Evolutionary conservation across 1,139 yeast species (phyloP).

Genomic region (Saccharomyces hybrid): DNA sequence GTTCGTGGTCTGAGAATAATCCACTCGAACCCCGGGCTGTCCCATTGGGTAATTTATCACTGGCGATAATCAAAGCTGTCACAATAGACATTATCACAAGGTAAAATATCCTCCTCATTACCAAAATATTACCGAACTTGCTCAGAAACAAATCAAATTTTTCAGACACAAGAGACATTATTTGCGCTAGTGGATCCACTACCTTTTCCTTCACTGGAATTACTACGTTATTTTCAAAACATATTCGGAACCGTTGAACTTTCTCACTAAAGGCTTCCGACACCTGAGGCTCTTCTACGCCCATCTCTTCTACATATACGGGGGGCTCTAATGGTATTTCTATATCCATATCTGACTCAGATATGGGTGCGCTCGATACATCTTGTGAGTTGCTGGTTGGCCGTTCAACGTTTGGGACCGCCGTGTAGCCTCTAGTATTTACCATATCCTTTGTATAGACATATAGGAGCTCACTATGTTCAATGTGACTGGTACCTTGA

Average conservation of each 20-base stretch:
- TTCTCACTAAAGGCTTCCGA: constrained; percentile 6
- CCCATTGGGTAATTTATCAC: constrained; percentile 41
- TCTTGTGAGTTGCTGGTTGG: not conserved
- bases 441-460: not conserved
- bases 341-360: not conserved
- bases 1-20: constrained; percentile 54
- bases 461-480: not conserved
- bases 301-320: not conserved
- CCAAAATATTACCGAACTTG: constrained; percentile 76
- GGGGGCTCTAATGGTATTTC: constrained; percentile 3
- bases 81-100: constrained; percentile 54
- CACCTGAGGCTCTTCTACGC: not conserved
- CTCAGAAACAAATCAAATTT: constrained; percentile 52
- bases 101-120: constrained; percentile 68
- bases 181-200: constrained; percentile 25
- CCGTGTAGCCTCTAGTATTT: not conserved
- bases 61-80: constrained; percentile 50
- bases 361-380: not conserved
- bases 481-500: not conserved
- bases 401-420: not conserved
- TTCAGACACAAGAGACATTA: constrained; percentile 30
- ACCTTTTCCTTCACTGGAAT: constrained; percentile 22
- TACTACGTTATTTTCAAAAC: constrained; percentile 16
- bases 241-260: constrained; percentile 14
- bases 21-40: constrained; percentile 47